These are phyloP conservation scores for Agaricus subrufescens DNA, from an alignment of 768 basidiomycete genomes.

Conservation along the genomic window DNA sequence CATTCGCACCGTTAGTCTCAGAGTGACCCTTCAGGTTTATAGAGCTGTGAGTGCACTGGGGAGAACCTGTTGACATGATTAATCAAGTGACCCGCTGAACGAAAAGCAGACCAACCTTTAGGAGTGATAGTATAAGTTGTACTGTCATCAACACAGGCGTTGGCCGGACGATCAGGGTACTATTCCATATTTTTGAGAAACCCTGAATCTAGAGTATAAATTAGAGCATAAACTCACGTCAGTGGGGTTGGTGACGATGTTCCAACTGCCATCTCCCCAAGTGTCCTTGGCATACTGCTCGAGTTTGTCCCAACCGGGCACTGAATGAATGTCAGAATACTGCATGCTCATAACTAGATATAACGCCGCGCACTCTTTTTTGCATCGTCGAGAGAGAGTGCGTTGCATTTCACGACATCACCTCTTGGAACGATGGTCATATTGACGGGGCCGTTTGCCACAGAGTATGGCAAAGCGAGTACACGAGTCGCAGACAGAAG, in stretches of 20 bases:
- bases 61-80: no score
- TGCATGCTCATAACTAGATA: not conserved
- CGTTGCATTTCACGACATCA: no score
- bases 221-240: slow-evolving; percentile 3
- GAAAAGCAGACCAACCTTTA: not conserved
- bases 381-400: not conserved
- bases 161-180: not conserved
- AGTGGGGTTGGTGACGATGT: slow-evolving; percentile 10
- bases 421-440: no score
- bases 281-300: slow-evolving; percentile 14
- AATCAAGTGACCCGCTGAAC: no score
- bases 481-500: not conserved
- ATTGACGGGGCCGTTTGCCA: no score
- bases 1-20: not conserved
- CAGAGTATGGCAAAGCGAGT: not conserved
- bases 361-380: not conserved
- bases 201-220: not conserved
- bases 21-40: no score
- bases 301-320: slow-evolving; percentile 11
- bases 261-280: slow-evolving; percentile 10
- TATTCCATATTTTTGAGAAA: not conserved
- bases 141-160: not conserved
- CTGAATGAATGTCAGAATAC: not conserved
- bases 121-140: not conserved
- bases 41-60: no score